Evolutionary conservation across 2,329 filamentous ascomycete species (phyloP), one percentile per base, ranked within the genome.

Genomic region (Neurospora sp.): DNA sequence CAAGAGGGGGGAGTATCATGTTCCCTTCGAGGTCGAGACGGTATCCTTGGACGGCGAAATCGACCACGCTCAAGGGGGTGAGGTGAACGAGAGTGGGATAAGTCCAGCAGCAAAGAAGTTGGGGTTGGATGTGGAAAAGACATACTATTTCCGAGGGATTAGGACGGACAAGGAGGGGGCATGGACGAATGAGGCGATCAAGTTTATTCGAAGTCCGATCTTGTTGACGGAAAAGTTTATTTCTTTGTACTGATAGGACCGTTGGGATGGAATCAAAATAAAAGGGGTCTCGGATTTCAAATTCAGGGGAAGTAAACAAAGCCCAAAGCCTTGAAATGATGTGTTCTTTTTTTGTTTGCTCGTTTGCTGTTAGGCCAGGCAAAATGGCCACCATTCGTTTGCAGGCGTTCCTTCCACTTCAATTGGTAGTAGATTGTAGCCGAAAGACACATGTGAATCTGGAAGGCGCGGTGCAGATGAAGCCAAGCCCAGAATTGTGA

Each of bases 1-100:
- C 36, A 72, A 73, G 43, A 72, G 72, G 38, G 77, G 75, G 8
- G 70, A 75, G 12, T 75, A 74, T 67, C 77, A 79, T 19, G 75
- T 79, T 65, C 74, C 71, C 4, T 68, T 81, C 62, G 57, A 39
- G 46, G 72, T 74, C 37, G 71, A 65, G 15, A 69, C 52, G 52
- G 52, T 62, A 36, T 62, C 52, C 4, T 36, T 62, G 28, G 52
- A 62, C 28, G 52, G 6, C 12, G 28, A 62, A 1, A 62, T 8
- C 52, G 6, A 62, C 52, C 52, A 33, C 17, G 52, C 28, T 62
- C 8, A 62, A 15, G 28, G 12, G 11, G 46, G 46, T 36, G 52
- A 36, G 28, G 15, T 62, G 52, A 62, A 62, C 6, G 67, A 23
- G 43, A 39, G 43, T 6, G 38, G 36, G 38, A 38, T 41, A 8